Conservation (phyloP, 2,329 filamentous ascomycete species). For the Acrocalymma vagum region DNA sequence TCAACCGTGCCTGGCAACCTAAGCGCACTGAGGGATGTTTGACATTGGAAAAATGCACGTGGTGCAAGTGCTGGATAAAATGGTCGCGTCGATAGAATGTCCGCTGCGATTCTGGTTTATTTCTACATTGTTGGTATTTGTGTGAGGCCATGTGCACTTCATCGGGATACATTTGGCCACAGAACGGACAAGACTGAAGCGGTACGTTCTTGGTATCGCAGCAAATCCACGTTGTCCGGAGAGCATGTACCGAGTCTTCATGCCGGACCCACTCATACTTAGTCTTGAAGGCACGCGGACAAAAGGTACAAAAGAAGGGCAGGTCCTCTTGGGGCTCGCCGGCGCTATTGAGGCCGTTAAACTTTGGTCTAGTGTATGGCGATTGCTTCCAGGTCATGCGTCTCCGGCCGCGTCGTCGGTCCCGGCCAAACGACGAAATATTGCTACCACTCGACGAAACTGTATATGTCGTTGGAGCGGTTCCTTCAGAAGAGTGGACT, state of each 20-base stretch:
- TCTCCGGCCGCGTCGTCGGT: constrained; percentile 42
- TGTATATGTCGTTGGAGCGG: constrained; percentile 41
- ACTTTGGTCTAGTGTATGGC: constrained; percentile 34
- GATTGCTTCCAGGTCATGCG: constrained; percentile 45
- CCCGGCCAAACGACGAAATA: constrained; percentile 44
- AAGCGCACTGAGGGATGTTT: constrained; percentile 43
- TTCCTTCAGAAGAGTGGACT: constrained; percentile 40
- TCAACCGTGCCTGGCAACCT: constrained; percentile 41
- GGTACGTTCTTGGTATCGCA: constrained; percentile 35
- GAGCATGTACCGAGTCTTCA: constrained; percentile 46
- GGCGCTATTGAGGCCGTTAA: constrained; percentile 39
- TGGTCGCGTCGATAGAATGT: constrained; percentile 48
- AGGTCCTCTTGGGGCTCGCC: constrained; percentile 40
- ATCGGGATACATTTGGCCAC: constrained; percentile 39
- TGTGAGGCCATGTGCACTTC: constrained; percentile 44
- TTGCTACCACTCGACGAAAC: constrained; percentile 42
- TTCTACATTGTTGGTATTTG: constrained; percentile 44
- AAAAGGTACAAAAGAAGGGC: constrained; percentile 47
- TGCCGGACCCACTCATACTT: constrained; percentile 50
- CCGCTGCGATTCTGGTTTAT: constrained; percentile 44
- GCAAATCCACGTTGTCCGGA: constrained; percentile 49
- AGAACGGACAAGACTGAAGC: constrained; percentile 41
- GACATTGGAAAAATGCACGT: constrained; percentile 43
- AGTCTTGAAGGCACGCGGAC: constrained; percentile 44
- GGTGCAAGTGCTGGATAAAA: constrained; percentile 45